These are phyloP conservation scores for Phyllosticta citribraziliensis DNA, from an alignment of 2,329 filamentous ascomycete species.

Conservation along the genomic window DNA sequence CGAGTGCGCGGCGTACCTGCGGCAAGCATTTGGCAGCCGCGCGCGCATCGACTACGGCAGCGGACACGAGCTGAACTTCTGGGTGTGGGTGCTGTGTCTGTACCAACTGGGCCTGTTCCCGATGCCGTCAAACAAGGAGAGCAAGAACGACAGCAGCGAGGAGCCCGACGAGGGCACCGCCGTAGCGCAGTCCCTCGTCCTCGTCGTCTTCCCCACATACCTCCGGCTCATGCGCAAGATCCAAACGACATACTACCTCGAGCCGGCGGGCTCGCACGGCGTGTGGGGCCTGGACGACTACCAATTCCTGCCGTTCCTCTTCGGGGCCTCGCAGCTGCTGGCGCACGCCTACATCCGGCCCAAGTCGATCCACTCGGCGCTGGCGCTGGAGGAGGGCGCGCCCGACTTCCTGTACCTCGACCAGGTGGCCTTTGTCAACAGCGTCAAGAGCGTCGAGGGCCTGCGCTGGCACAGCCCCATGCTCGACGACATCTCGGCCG, in stretches of 20 bases:
- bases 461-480: slow-evolving; percentile 95
- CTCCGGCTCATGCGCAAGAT: slow-evolving; percentile 77
- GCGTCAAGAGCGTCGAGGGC: slow-evolving; percentile 90
- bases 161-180: slow-evolving; percentile 35
- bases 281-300: slow-evolving; percentile 46
- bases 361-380: slow-evolving; percentile 67
- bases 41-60: slow-evolving; percentile 91
- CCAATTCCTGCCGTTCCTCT: slow-evolving; percentile 44
- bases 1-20: slow-evolving; percentile 72
- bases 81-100: slow-evolving; percentile 92
- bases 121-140: not conserved
- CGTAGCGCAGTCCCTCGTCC: slow-evolving; percentile 58
- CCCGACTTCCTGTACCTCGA: slow-evolving; percentile 82
- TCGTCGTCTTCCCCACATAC: slow-evolving; percentile 74
- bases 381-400: slow-evolving; percentile 78
- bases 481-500: slow-evolving; percentile 92
- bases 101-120: slow-evolving; percentile 64
- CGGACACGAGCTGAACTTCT: slow-evolving; percentile 93
- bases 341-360: slow-evolving; percentile 53
- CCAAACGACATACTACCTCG: slow-evolving; percentile 89
- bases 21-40: slow-evolving; percentile 76
- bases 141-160: not conserved
- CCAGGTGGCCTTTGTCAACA: slow-evolving; percentile 89
- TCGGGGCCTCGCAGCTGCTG: slow-evolving; percentile 44
- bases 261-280: slow-evolving; percentile 54